Conservation (phyloP, 1,284 basidiomycete genomes). For the Naganishia sp. region DNA sequence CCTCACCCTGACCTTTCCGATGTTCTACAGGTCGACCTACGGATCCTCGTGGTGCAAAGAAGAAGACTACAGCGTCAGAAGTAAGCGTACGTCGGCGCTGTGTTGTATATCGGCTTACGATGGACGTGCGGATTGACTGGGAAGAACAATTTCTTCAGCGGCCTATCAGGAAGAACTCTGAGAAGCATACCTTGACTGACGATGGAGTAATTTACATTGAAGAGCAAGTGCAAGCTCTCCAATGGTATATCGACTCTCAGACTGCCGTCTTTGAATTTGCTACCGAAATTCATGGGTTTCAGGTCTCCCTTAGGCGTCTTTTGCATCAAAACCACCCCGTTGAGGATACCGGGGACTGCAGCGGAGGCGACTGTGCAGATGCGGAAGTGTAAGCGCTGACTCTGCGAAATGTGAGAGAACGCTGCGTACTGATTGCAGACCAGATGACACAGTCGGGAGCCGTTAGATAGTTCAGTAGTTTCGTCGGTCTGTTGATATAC, state of each 20-base stretch:
- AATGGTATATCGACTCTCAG: constrained; percentile 91
- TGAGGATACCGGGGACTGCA: constrained; percentile 54
- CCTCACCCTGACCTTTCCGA: constrained; percentile 78
- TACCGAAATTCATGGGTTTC: constrained; percentile 92
- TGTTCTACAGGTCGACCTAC: constrained; percentile 92
- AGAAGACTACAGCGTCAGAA: constrained; percentile 65
- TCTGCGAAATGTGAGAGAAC: not conserved
- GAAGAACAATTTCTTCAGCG: constrained; percentile 57
- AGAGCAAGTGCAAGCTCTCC: constrained; percentile 87
- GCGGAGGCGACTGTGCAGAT: constrained; percentile 48
- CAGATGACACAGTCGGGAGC: constrained; percentile 78
- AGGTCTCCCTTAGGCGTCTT: constrained; percentile 81
- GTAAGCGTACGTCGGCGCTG: not conserved
- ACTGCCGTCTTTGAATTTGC: constrained; percentile 87
- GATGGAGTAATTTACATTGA: constrained; percentile 92
- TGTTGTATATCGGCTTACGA: constrained; percentile 32
- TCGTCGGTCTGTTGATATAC: constrained; percentile 69
- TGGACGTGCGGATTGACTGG: constrained; percentile 99
- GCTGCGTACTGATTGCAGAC: constrained; percentile 53
- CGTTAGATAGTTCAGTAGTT: constrained; percentile 92
- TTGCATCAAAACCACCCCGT: constrained; percentile 78
- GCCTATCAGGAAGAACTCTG: not conserved
- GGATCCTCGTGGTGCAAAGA: constrained; percentile 90
- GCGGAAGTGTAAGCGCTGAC: constrained; percentile 13
- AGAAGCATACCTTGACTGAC: constrained; percentile 64